phyloP scores from a whole-genome alignment of 805 yeast genomes.

The Lachancea lanzarotensis region DNA sequence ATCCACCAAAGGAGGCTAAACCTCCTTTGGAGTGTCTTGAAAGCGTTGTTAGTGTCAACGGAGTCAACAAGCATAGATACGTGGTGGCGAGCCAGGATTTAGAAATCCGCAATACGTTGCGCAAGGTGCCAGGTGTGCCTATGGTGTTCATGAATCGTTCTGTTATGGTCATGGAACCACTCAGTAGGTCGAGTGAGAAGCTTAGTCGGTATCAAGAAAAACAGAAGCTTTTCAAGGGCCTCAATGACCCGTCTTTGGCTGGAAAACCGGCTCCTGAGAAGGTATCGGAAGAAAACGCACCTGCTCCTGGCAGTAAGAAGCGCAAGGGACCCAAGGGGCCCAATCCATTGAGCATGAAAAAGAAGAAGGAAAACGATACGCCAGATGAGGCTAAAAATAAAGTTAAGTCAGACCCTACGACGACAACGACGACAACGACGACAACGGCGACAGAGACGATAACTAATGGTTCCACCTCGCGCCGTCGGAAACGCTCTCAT shows the following conservation, averaged over 20 bases:
- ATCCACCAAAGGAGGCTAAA: constrained; percentile 54
- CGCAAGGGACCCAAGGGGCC: constrained; percentile 74
- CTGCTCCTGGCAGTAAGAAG: constrained; percentile 34
- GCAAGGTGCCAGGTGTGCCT: constrained; percentile 86
- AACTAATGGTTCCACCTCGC: not conserved
- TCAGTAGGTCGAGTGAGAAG: constrained; percentile 60
- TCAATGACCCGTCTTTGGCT: constrained; percentile 55
- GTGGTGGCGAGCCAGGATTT: constrained; percentile 80
- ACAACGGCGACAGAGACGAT: not conserved
- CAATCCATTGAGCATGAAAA: constrained; percentile 85
- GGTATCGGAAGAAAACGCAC: not conserved
- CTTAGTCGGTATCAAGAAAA: constrained; percentile 49
- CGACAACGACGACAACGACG: not conserved
- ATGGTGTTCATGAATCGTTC: constrained; percentile 79
- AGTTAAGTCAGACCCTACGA: not conserved
- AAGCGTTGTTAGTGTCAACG: constrained; percentile 61
- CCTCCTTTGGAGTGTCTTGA: constrained; percentile 71
- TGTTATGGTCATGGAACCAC: constrained; percentile 94
- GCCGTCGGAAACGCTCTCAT: constrained; percentile 4
- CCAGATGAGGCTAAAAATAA: not conserved
- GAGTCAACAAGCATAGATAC: constrained; percentile 84
- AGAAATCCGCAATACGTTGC: constrained; percentile 56
- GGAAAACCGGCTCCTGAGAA: constrained; percentile 35
- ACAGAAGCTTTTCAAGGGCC: constrained; percentile 66
- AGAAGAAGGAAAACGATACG: constrained; percentile 40